Base-by-base conservation (phyloP, 176 grass and related monocot genomes). In the Oropetium thomaeum region DNA sequence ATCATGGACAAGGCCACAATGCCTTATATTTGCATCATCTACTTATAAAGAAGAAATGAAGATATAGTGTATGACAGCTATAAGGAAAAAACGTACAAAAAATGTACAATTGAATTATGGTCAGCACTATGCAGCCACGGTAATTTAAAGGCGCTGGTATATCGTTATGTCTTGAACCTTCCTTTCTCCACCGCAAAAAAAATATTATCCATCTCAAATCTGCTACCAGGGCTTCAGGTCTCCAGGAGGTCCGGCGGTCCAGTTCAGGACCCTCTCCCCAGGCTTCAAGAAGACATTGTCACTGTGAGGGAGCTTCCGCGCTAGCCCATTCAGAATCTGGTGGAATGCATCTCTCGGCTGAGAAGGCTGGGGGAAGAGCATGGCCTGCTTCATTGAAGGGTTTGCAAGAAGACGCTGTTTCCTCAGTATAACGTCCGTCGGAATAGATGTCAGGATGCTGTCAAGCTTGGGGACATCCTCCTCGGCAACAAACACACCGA, bases 381-480 rank as follows among this genome's bases (percentile, higher is more conserved):
- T 91, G 0, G 95, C 88, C 75, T 93, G 91, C 71, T 97, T 97
- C 91, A 97, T 94, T 26, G 83, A 91, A 19, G 95, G 95, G 70
- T 97, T 93, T 1, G 95, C 95, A 0, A 97, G 88, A 13, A 94
- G 79, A 33, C 95, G 86, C 19, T 97, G 95, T 58, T 97, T 97
- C 67, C 95, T 93, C 43, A 97, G 71, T 58, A 97, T 89, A n/a
- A 89, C 78, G 67, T 97, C 95, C 14, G 84, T 83, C 1, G 95
- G 95, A 41, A 93, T 89, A 37, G 91, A 92, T 33, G 91, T 94
- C 48, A 97, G 71, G 54, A 97, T 97, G n/a, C 83, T 91, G 79
- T 97, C 95, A 62, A 97, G 73, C 42, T 85, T 91, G 0, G 88
- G 91, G 14, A 97, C 88, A 68, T 94, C 88, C 72, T 89, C 84